Evolutionary conservation across 2,329 filamentous ascomycete genomes (phyloP), one percentile per base, ranked within the genome.

Genomic region (Penicillium concentricum): DNA sequence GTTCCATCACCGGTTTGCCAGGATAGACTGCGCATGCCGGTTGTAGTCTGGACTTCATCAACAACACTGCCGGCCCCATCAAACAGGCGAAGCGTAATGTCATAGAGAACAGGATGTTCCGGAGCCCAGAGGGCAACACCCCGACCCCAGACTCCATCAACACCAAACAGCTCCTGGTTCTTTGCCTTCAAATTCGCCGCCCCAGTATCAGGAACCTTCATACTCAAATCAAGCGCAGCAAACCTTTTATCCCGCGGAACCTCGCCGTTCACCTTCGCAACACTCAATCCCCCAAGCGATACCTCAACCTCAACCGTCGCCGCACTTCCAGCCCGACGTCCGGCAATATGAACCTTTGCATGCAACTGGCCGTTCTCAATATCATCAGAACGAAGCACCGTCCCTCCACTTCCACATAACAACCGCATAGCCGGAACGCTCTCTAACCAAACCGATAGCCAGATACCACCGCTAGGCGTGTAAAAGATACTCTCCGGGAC

Each of bases 371-470:
- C 77, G 28, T 70, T 64, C n/a, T 81, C 80, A 38, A 84, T 70
- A 72, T 82, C 81, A 61, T 80, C 80, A 0, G 85, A 85, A 16
- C 79, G 69, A 16, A 90, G 65, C 8, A 88, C 76, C 0, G 85
- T 88, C 1, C 86, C 86, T 2, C 77, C 72, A 61, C 88, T 84
- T 1, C 88, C 72, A 51, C 82, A 78, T 0, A 79, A 79, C 46
- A 90, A 79, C 59, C 86, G 76, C 55, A 82, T 78, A 79, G 18
- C 8, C 5, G 70, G 69, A 3, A 72, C 67, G 54, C 81, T 81
- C 67, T 88, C 84, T 7, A 90, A 68, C 88, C 87, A 91, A 0
- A 90, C 87, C n/a, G 81, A 81, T 65, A 88, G 86, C 88, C 88
- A 91, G 58, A 91, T 90, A 1, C 88, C 88, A 18, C 85, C 87